Conservation (phyloP, 2,329 filamentous ascomycete species). For the Epichloe typhina region DNA sequence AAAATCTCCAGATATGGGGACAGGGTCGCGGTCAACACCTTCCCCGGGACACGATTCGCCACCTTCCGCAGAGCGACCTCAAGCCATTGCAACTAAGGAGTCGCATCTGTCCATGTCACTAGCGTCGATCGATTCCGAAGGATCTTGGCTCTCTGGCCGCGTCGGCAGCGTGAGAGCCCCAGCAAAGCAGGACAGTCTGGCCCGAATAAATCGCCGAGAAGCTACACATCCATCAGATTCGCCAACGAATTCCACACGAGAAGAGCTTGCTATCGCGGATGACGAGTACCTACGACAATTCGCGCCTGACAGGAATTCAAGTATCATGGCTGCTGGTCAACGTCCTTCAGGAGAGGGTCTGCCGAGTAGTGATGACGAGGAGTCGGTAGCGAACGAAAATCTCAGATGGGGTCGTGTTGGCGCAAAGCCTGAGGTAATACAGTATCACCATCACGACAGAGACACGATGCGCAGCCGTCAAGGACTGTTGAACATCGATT, state of each 20-base stretch:
- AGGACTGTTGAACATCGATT: conserved; percentile 33
- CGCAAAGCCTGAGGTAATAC: conserved; percentile 43
- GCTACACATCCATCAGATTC: conserved; percentile 25
- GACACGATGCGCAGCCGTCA: conserved; percentile 38
- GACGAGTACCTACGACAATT: conserved; percentile 60
- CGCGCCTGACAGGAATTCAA: conserved; percentile 15
- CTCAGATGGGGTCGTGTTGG: conserved; percentile 40
- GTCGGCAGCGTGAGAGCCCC: conserved; percentile 34
- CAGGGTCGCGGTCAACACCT: conserved; percentile 15
- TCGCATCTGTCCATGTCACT: conserved; percentile 70
- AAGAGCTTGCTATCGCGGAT: conserved; percentile 48
- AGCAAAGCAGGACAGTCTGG: conserved; percentile 29
- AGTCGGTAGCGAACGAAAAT: conserved; percentile 26
- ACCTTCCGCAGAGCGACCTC: conserved; percentile 29
- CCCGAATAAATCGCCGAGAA: conserved; percentile 18
- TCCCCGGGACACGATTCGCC: conserved; percentile 30
- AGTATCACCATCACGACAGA: conserved; percentile 31
- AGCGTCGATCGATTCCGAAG: conserved; percentile 90
- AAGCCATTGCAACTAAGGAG: conserved; percentile 33
- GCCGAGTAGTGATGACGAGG: conserved; percentile 47
- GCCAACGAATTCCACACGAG: conserved; percentile 36
- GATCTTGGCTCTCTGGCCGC: conserved; percentile 83
- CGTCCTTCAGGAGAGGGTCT: conserved; percentile 36
- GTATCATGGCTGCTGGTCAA: conserved; percentile 19
- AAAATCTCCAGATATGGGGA: conserved; percentile 13